Base-by-base conservation (phyloP, 768 basidiomycete genomes). In the Xerocomus brunneocitrinus region DNA sequence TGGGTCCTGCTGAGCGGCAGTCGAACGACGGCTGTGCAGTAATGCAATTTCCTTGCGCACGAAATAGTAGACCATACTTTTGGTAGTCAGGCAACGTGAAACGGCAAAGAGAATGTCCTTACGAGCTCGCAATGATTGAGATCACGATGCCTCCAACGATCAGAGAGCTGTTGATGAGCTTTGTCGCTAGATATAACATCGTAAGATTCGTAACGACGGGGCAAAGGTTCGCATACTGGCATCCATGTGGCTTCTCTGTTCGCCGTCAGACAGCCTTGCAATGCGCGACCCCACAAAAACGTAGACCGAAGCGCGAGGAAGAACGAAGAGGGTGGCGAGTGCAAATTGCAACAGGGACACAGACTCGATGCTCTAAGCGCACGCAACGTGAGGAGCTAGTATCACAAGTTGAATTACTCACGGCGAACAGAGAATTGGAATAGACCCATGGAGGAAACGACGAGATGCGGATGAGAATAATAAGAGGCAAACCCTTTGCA, bases 391-490 rank as follows among this genome's bases (percentile, higher is more conserved):
- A 61, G 47, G 13, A 35, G 50, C 9, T 41, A 54, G 8, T 50
- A 49, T 34, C 34, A 45, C 14, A 34, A 50, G 25, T 8, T 25
- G 13, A 45, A 47, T 56, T 34, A 74, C 84, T 71, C 59, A 87
- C 87, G 24, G 88, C 83, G 62, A 90, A 90, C 19, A 93, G 73
- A 0, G 84, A 74, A 54, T 91, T 92, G n/a, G 85, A 82, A 62
- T 91, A 94, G 0, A 87, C 86, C 87, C 89, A 92, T 3, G 91
- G 89, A 43, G 89, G 90, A 66, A 94, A 81, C 4, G 91, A 84
- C 4, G 88, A 91, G 22, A 89, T 67, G 13, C 91, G 83, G 55
- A 93, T 85, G 44, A 94, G 77, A 58, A 91, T 79, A 38, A 94
- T 88, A 24, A 92, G 73, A n/a, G 85, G 85, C 16, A 92, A 72